Evolutionary conservation across 73 alveolate genomes (phyloP), one percentile per base, ranked within the genome.

Genomic region (Tetrahymena malaccensis): DNA sequence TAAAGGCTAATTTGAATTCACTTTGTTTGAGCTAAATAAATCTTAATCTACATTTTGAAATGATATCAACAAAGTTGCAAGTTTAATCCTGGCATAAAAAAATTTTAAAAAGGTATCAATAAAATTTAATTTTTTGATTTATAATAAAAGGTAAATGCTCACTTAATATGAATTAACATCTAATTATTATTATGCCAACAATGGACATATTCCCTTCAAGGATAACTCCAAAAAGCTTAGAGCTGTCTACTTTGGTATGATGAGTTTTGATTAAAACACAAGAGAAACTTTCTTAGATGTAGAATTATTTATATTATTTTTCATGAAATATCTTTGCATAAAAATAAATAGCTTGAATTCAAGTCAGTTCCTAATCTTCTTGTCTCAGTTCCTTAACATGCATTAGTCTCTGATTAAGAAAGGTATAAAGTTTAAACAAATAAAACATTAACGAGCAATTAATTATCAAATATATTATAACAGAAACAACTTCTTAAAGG

Each of bases 401-500:
- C 94, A 31, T 50, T 95, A 55, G 97, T 95, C 6, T 94, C 89
- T 27, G 89, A 70, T n/a, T 70, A 3, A 19, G 89, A 70, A 70
- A 70, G 89, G 89, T 70, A 22, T 10, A 10, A 50, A 15, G 16
- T 40, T 0, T 56, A 4, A 56, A 22, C 8, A 9, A 56, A 22
- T 56, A 56, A 56, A 22, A 56, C 0, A 25, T 56, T 1, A 3
- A 70, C 19, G 25, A 12, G 31, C 19, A 25, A 22, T 19, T 70
- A 70, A 31, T 70, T 4, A 70, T 70, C 19, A 22, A 70, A 70
- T 22, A 70, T 25, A 85, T 16, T 38, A 95, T 27, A 94, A 85
- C 34, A 95, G 97, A 95, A 94, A 95, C 17, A 95, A 94, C 33
- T 95, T 85, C 85, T 95, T 95, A n/a, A 85, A 94, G 55, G 97